Evolutionary conservation across 257 asterid genomes (phyloP).

Genomic region (Anisodus tanguticus): DNA sequence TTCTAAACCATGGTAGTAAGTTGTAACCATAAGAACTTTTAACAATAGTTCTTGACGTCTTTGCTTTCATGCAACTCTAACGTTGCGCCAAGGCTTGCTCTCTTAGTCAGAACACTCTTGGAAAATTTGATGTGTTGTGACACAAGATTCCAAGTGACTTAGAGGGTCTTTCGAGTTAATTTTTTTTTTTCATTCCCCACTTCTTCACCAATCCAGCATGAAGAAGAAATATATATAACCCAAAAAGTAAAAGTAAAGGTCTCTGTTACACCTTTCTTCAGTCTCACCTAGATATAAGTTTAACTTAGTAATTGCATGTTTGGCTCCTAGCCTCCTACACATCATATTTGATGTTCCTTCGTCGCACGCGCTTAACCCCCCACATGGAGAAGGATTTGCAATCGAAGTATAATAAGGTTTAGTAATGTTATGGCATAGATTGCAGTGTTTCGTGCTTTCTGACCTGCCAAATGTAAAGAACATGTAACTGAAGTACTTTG

Average conservation of each 20-base stretch:
- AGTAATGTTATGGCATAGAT: background rate
- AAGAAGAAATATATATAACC: constrained; percentile 10
- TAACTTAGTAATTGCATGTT: background rate
- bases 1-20: constrained; percentile 69
- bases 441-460: background rate
- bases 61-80: background rate
- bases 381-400: background rate
- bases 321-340: background rate
- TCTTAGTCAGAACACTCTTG: background rate
- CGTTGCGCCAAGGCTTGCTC: no score
- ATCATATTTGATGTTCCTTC: background rate
- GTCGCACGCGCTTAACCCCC: background rate
- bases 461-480: background rate
- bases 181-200: background rate
- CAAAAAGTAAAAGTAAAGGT: background rate
- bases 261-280: background rate
- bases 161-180: background rate
- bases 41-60: background rate
- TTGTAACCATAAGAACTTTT: constrained; percentile 19
- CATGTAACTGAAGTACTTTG: background rate
- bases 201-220: background rate
- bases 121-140: background rate
- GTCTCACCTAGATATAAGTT: constrained; percentile 2
- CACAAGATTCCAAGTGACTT: constrained; percentile 11
- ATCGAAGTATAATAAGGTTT: background rate